Evolutionary conservation across 2,329 filamentous ascomycete genomes (phyloP), one percentile per base, ranked within the genome.

Genomic region (Trichoderma sp.): DNA sequence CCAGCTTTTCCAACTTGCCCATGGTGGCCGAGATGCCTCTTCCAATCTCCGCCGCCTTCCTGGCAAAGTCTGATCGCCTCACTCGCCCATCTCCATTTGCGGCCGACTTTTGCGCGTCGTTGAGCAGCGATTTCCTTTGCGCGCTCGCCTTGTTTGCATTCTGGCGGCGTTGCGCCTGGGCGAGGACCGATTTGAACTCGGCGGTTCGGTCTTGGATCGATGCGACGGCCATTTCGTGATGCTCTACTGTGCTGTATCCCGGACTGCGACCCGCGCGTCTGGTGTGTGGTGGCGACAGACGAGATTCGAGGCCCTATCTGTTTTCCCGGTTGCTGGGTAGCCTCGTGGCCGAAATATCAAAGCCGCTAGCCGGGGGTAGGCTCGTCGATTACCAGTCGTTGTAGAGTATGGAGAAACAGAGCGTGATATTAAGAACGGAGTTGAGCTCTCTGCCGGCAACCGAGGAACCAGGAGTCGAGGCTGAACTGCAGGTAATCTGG

Each of bases 171-270:
- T 97, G 93, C 63, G 93, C 92, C 78, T 97, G 93, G 56, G 88
- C 85, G 71, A 98, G 88, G 76, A 98, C 96, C 72, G 94, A 92
- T 79, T 90, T 91, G 86, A 99, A 99, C 85, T 99, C 96, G 77
- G 89, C 87, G 69, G 96, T 99, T 77, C 96, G 93, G 83, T 99
- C 96, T 84, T 99, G 96, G 79, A 98, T 97, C 63, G 94, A 95
- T 70, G 85, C 79, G 77, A 89, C 85, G 68, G 87, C 87, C 88
- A 90, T 90, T 63, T 65, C 55, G 59, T 34, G 39, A 56, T 67
- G 61, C 68, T 68, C 51, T 67, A 39, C 61, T 70, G 60, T 68
- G 63, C 68, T 68, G 55, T 67, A 43, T 66, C 70, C 39, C 54
- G 73, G 73, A 76, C 52, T 73, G 78, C 78, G 78, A 75, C 78